phyloP scores from a whole-genome alignment of 208 protist species.

The Leishmania lainsoni region DNA sequence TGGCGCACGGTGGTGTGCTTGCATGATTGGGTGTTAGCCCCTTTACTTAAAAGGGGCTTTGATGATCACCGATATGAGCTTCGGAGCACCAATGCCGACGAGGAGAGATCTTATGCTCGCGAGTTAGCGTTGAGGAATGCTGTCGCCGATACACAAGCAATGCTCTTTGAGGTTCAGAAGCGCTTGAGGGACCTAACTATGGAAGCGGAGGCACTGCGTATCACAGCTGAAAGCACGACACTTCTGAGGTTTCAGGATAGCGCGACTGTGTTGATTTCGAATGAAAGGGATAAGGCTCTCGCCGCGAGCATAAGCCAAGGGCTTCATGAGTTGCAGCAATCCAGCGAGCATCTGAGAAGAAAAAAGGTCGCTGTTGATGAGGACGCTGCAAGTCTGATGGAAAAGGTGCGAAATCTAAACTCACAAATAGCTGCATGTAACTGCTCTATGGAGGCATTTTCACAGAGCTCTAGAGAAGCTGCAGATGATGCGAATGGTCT shows the following conservation, averaged over 20 bases:
- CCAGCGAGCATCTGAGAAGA: constrained; percentile 3
- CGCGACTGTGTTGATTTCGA: neutral
- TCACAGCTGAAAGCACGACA: neutral
- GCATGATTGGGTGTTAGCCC: neutral
- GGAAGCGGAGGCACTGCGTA: neutral
- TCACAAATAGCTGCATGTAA: neutral
- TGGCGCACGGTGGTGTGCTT: constrained; percentile 2
- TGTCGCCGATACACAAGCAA: neutral
- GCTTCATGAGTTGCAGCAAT: neutral
- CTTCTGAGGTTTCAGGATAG: neutral
- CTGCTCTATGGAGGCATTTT: neutral
- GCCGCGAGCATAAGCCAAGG: neutral
- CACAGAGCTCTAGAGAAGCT: neutral
- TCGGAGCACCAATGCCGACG: neutral
- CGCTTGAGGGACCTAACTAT: neutral
- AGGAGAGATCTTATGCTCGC: constrained; percentile 1
- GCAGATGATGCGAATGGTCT: neutral
- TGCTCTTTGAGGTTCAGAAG: neutral
- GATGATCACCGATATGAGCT: neutral
- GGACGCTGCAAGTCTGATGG: neutral
- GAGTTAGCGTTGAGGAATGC: neutral
- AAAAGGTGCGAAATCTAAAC: neutral
- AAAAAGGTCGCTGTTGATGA: constrained; percentile 5
- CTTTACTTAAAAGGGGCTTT: neutral
- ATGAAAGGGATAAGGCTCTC: neutral